Base-by-base conservation (phyloP, 2,329 filamentous ascomycete genomes). In the Geoglossum cookeanum region DNA sequence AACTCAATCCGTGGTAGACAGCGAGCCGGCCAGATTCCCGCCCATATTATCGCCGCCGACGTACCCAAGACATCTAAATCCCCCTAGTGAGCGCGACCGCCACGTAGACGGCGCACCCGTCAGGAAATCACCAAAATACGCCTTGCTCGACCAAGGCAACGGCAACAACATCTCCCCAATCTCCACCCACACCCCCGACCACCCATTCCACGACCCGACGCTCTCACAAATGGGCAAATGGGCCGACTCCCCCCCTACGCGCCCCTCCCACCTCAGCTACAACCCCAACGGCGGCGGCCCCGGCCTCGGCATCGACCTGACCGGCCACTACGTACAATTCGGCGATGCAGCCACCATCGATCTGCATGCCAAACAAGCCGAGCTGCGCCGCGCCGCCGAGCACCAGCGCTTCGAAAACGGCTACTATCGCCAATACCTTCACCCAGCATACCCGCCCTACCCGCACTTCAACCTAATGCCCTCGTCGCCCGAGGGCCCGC, bases 1-100 rank as follows among this genome's bases (percentile, higher is more conserved):
- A 5, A 63, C 63, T 55, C 63, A 61, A n/a, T 69, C 68, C 8
- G 61, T 55, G 8, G 58, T 53, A 29, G 56, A 45, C 7, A 58
- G 30, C 30, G 56, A 54, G 37, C 56, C 56, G 17, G 47, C 56
- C 11, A 44, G 48, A 15, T 57, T 57, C 35, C 51, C 56, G 32
- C 56, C 56, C 6, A 30, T 9, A 32, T 32, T 52, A n/a, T 52
- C 55, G 17, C 55, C 45, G 22, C 30, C 30, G 11, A 15, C 29
- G 3, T 32, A 52, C 22, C 2, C 30, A 35, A 15, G 3, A 2
- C 4, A n/a, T 37, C 22, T 53, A 6, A 17, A 9, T 9, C 15
- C 17, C 9, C 30, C 49, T 17, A 3, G 30, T 11, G 49, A 53
- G 37, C 29, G 49, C 35, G 49, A 53, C 4, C 49, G 49, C 8